phyloP scores from a whole-genome alignment of 176 grass and related monocot genomes.

The Pharus latifolius region DNA sequence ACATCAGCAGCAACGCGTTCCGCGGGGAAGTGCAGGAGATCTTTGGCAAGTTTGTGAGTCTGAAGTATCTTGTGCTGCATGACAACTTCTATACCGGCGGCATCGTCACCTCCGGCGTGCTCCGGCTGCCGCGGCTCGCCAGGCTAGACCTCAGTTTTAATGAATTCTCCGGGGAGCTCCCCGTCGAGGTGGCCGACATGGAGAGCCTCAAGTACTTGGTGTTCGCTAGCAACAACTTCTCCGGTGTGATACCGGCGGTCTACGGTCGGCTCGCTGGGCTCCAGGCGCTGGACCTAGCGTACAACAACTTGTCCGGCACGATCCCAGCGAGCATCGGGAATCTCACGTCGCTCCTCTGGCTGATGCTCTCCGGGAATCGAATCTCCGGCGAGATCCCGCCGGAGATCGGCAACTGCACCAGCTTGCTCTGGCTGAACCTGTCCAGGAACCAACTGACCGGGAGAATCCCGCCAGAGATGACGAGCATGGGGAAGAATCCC shows the following conservation, averaged over 20 bases:
- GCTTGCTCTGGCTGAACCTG: conserved; percentile 89
- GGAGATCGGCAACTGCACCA: conserved; percentile 71
- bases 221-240: conserved; percentile 58
- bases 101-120: conserved; percentile 61
- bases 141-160: conserved; percentile 86
- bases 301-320: conserved; percentile 38
- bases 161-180: conserved; percentile 42
- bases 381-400: conserved; percentile 58
- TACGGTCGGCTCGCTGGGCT: conserved; percentile 43
- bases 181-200: conserved; percentile 41
- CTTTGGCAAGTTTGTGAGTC: conserved; percentile 35
- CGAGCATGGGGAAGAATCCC: conserved; percentile 52
- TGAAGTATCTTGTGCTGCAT: conserved; percentile 52
- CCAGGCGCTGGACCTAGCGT: conserved; percentile 68
- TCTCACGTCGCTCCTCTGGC: conserved; percentile 81
- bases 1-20: conserved; percentile 58
- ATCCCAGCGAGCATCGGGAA: conserved; percentile 62
- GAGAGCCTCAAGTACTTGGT: conserved; percentile 54
- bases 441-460: conserved; percentile 50
- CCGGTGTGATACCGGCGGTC: conserved; percentile 35
- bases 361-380: conserved; percentile 78
- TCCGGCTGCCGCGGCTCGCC: conserved; percentile 34
- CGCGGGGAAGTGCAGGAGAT: conserved; percentile 54
- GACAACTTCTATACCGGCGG: conserved; percentile 61
- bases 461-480: conserved; percentile 48